Evolutionary conservation across 352 stramenopile species (phyloP).

Genomic region (Peronosclerospora sorghi): DNA sequence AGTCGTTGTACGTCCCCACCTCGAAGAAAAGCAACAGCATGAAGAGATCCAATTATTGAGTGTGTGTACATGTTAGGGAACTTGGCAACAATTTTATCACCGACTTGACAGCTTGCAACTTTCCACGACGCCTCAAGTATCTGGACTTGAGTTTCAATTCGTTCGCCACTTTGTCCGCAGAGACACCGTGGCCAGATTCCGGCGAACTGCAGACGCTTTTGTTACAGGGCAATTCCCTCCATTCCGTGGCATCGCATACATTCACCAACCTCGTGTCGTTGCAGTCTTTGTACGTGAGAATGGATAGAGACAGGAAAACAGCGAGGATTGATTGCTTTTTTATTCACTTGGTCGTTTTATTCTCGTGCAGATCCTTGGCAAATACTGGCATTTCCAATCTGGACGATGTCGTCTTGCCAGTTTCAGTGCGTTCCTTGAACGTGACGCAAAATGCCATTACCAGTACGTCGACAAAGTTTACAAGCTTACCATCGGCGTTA

Average conservation of each 20-base stretch:
- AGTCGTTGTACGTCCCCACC: slow-evolving; percentile 35
- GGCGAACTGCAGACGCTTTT: slow-evolving; percentile 43
- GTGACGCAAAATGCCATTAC: slow-evolving; percentile 42
- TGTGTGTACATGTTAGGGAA: slow-evolving; percentile 12
- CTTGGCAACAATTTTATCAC: slow-evolving; percentile 33
- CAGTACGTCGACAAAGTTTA: slow-evolving; percentile 35
- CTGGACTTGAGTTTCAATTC: slow-evolving; percentile 38
- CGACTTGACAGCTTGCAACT: slow-evolving; percentile 23
- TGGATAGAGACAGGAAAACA: neutral
- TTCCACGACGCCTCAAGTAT: slow-evolving; percentile 33
- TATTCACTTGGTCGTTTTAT: neutral
- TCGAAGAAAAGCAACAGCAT: too few species aligned
- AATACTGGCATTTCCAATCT: slow-evolving; percentile 38
- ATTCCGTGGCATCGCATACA: slow-evolving; percentile 20
- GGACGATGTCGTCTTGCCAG: slow-evolving; percentile 26
- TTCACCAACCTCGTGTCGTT: slow-evolving; percentile 36
- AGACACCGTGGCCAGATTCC: slow-evolving; percentile 31
- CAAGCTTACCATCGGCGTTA: slow-evolving; percentile 28
- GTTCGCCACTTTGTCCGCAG: slow-evolving; percentile 21
- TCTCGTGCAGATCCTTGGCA: slow-evolving; percentile 24
- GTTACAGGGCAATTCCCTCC: slow-evolving; percentile 41
- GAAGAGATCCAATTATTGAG: too few species aligned
- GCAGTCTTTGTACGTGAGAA: slow-evolving; percentile 35
- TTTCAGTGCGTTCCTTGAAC: slow-evolving; percentile 37
- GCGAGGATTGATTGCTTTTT: neutral